Percentiles rank a stretch among this genome's conserved stretches.
Conservation (phyloP, 805 yeast genomes). For the Jamesozyma gamospora region DNA sequence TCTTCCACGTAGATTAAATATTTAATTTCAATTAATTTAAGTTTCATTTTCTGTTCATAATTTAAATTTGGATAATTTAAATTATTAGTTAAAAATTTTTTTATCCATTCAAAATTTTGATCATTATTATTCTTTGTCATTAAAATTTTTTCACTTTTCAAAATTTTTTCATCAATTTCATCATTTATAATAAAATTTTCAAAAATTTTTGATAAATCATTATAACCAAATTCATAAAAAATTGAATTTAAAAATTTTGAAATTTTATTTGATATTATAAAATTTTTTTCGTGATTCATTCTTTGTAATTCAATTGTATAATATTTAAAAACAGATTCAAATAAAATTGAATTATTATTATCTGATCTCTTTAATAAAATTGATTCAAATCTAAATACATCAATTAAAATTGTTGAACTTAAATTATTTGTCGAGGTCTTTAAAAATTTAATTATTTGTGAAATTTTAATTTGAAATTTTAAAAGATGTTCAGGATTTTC, state of each 20-base stretch:
- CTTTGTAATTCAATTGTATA: too few species aligned
- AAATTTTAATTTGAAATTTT: slow-evolving; percentile 46
- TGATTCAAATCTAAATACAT: slow-evolving; percentile 59
- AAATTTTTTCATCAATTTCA: slow-evolving; percentile 7
- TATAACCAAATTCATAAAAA: slow-evolving; percentile 19
- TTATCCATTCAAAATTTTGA: slow-evolving; percentile 32
- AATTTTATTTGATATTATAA: too few species aligned
- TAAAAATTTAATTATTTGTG: slow-evolving; percentile 53
- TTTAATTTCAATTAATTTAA: slow-evolving; percentile 33
- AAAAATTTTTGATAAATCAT: slow-evolving; percentile 11
- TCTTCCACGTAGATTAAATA: slow-evolving; percentile 30
- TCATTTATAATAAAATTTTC: not conserved
- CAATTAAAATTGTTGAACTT: slow-evolving; percentile 32
- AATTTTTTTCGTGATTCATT: not conserved
- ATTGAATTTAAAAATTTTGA: slow-evolving; percentile 3
- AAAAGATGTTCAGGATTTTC: slow-evolving; percentile 51
- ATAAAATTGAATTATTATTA: slow-evolving; percentile 28
- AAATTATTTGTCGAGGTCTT: slow-evolving; percentile 25
- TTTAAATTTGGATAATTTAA: slow-evolving; percentile 30
- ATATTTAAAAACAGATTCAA: too few species aligned
- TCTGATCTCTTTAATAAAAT: slow-evolving; percentile 45
- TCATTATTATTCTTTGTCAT: slow-evolving; percentile 14
- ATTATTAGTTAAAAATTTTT: too few species aligned
- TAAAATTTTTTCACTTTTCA: not conserved
- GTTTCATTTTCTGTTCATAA: slow-evolving; percentile 31